Base-by-base conservation (phyloP, 352 stramenopile genomes). In the Phytophthora meadii region DNA sequence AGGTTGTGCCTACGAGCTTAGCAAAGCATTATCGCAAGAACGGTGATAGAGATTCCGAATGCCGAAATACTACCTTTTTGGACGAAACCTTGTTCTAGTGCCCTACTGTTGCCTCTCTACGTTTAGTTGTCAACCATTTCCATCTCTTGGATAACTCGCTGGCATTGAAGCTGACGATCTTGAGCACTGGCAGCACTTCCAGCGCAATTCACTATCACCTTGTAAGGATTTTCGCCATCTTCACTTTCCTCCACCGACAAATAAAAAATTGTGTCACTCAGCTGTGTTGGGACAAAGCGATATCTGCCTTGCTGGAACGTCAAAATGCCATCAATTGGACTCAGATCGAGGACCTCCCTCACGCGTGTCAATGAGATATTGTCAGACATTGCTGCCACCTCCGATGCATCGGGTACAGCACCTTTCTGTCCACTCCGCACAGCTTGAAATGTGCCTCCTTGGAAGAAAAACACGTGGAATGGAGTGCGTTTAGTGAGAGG, bases 301-400 rank as follows among this genome's bases (percentile, higher is more conserved):
- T 93, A 93, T 27, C 78, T 73, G 25, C 84, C 84, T 5, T 64
- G 30, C 10, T 78, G 63, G 9, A 51, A 42, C 12, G 67, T 88
- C 34, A 89, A 39, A 28, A 93, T 72, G 17, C 79, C 77, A 25
- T 89, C 71, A 11, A 92, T 79, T 11, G 84, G 77, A 70, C 70
- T 87, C 24, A 91, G 50, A 5, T 76, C 54, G 17, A 93, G 46
- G 19, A 81, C 49, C 0, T 84, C 68, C 12, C 84, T 74, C 36
- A 93, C 70, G n/a, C 54, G 34, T 40, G 74, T 48, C 24, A 87
- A 57, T 14, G 66, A 54, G 15, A 88, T 60, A 5, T 30, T 61
- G 11, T 72, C 48, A 0, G 81, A 89, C 47, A 24, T 25, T 5
- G 66, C 58, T 11, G 55, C 32, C 12, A 61, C 47, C 39, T 73